Conservation (phyloP, 2,329 filamentous ascomycete genomes). For the Clarireedia sp. region DNA sequence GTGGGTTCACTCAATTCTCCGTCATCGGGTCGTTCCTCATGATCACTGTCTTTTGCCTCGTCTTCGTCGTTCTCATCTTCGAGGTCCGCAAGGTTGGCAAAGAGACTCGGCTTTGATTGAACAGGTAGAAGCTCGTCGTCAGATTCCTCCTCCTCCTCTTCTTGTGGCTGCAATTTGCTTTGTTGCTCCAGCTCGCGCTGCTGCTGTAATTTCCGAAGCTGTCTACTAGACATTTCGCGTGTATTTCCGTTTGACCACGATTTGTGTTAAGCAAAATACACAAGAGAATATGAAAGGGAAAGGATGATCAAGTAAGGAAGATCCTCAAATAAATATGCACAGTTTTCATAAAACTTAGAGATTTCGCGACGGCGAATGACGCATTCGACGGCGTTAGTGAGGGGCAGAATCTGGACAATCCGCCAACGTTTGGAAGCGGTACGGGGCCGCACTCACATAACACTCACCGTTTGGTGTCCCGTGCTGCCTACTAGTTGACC, state of each 20-base stretch:
- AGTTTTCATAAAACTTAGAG: too few species aligned
- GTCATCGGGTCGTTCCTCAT: constrained; percentile 29
- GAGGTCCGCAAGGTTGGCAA: constrained; percentile 43
- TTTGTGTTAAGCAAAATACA: not conserved
- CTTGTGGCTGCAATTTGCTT: constrained; percentile 15
- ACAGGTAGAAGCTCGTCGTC: constrained; percentile 23
- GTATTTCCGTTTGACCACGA: not conserved
- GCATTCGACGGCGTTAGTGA: not conserved
- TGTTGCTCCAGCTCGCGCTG: constrained; percentile 28
- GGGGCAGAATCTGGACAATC: not conserved
- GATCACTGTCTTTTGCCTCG: constrained; percentile 25
- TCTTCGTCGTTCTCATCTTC: constrained; percentile 33
- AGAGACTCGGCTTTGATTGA: constrained; percentile 42
- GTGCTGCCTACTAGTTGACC: not conserved
- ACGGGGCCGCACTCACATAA: not conserved
- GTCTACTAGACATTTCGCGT: constrained; percentile 28
- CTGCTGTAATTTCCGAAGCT: constrained; percentile 30
- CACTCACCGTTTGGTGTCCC: not conserved
- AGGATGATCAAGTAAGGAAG: too few species aligned
- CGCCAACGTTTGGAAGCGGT: not conserved
- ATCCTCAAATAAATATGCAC: too few species aligned
- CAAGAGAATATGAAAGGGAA: too few species aligned
- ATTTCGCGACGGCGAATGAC: not conserved
- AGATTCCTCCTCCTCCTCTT: constrained; percentile 25
- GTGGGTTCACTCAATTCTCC: constrained; percentile 27